These are phyloP conservation scores for Aciculosporium take DNA, from an alignment of 2,329 filamentous ascomycete species.

Conservation along the genomic window DNA sequence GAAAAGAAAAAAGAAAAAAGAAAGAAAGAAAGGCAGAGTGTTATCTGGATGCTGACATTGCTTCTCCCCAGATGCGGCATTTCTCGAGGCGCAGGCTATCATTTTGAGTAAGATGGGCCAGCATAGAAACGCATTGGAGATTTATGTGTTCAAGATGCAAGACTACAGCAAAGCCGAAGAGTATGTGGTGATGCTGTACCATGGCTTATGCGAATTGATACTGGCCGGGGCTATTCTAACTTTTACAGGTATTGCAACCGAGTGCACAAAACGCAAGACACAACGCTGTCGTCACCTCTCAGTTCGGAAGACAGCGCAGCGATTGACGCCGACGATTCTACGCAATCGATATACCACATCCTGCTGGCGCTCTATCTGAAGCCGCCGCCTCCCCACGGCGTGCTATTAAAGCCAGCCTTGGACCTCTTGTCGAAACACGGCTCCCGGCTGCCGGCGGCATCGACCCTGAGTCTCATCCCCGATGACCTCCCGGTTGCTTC, in stretches of 20 bases:
- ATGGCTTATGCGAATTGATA: too few species aligned
- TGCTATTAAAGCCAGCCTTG: constrained; percentile 66
- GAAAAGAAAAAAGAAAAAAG: background rate
- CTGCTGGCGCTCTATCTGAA: constrained; percentile 80
- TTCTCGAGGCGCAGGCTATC: constrained; percentile 81
- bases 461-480: constrained; percentile 76
- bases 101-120: constrained; percentile 90
- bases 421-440: constrained; percentile 85
- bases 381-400: constrained; percentile 57
- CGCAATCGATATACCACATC: constrained; percentile 78
- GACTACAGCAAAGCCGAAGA: constrained; percentile 87
- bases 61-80: constrained; percentile 50
- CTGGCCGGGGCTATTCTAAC: constrained; percentile 9
- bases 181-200: constrained; percentile 32
- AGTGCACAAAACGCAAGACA: constrained; percentile 51
- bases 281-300: constrained; percentile 21
- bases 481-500: constrained; percentile 62
- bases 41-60: constrained; percentile 5
- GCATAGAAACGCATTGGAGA: constrained; percentile 89
- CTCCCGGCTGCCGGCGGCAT: constrained; percentile 74
- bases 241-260: constrained; percentile 67
- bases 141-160: constrained; percentile 89
- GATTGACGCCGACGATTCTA: constrained; percentile 31
- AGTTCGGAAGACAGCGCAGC: constrained; percentile 19
- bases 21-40: too few species aligned